Evolutionary conservation across 2,329 filamentous ascomycete species (phyloP), one percentile per base, ranked within the genome.

Genomic region (Aureobasidium sp.): DNA sequence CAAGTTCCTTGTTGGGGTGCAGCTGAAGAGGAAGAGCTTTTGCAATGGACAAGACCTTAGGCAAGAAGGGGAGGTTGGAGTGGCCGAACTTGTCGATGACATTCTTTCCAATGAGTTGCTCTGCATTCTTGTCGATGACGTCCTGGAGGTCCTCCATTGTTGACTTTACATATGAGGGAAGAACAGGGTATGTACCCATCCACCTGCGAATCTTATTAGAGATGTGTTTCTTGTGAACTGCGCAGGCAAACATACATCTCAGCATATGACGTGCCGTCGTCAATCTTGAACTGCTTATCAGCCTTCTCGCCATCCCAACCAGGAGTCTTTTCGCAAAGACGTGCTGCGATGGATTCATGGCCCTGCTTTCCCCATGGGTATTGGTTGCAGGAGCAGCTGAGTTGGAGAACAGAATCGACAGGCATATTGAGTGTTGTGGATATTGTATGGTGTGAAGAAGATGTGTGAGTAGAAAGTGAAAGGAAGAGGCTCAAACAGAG

Each of bases 11-110:
- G 75, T 91, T 83, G 36, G 88, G 88, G 65, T 91, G 88, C 15
- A 91, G 80, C 69, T 91, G 88, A 2, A 92, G 77, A 0, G 87
- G 88, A 0, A 92, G 79, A 0, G 88, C 88, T 72, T 91, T 90
- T 41, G 81, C 80, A 69, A 91, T 90, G 9, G 87, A 91, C 1
- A 91, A 77, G 45, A 91, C 83, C 76, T 91, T 92, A 9, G 87
- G 87, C 0, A 91, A 76, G 70, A 85, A 92, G 1, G 88, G 88
- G 2, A 92, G 76, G 65, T 89, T 85, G 2, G 77, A 76, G 50
- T 78, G 75, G 27, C 83, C 86, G 62, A 87, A 86, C 58, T 84
- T 83, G 25, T 84, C 73, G 5, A 84, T 74, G 5, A 86, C 82
- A 2, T 79, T 77, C 62, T 84, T 78, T 3, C 89, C 88, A 1